phyloP scores from a whole-genome alignment of 2,329 filamentous ascomycete species.

The Penicillium sp. region DNA sequence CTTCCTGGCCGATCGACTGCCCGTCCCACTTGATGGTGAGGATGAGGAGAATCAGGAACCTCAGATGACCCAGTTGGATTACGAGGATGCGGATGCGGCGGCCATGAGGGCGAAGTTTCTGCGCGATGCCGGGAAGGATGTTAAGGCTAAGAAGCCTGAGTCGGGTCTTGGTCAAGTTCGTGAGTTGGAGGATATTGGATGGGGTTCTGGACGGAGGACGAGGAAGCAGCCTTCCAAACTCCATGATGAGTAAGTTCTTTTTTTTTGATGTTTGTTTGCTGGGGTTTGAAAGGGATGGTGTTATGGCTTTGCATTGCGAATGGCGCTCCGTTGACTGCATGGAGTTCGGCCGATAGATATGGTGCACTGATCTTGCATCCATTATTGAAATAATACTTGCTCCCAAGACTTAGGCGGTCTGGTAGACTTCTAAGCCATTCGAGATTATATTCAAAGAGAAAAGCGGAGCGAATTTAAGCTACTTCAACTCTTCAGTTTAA shows the following conservation, averaged over 20 bases:
- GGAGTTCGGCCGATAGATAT: not conserved
- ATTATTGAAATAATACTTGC: not conserved
- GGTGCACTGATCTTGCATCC: not conserved
- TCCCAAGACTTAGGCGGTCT: not conserved
- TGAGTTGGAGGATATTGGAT: constrained; percentile 33
- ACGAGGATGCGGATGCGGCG: constrained; percentile 50
- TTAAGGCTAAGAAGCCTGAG: constrained; percentile 25
- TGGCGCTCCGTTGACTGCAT: constrained; percentile 12
- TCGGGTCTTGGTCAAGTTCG: constrained; percentile 27
- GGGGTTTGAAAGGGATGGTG: not conserved
- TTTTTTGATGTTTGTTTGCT: not conserved
- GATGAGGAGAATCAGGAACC: constrained; percentile 36
- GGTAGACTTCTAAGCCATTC: not conserved
- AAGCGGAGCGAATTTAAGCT: not conserved
- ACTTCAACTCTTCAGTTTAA: not conserved
- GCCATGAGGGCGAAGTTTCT: constrained; percentile 55
- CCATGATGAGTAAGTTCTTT: constrained; percentile 14
- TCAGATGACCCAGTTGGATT: constrained; percentile 46
- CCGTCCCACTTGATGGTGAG: constrained; percentile 22
- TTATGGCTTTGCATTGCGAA: constrained; percentile 19
- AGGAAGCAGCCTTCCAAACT: constrained; percentile 27
- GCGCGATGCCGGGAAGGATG: constrained; percentile 42
- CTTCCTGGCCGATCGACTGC: constrained; percentile 24
- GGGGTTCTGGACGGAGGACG: constrained; percentile 36
- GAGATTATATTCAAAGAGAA: not conserved